phyloP scores from a whole-genome alignment of 31 red algal species.

The Odonthalia washingtoniensis region DNA sequence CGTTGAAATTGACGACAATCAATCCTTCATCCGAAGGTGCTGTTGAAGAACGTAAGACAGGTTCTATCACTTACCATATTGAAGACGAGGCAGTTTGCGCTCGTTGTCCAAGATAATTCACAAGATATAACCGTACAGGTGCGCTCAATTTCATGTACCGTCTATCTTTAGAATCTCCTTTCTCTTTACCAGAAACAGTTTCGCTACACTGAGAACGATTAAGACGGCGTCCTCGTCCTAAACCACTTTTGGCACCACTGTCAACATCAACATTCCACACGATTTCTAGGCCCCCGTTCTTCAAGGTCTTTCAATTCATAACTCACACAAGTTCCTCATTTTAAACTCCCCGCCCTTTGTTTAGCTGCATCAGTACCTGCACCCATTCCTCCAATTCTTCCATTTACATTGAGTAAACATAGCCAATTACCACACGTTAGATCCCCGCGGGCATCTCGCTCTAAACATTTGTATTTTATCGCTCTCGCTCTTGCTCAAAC shows the following conservation, averaged over 20 bases:
- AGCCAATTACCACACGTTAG: slow-evolving; percentile 59
- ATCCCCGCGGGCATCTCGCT: slow-evolving; percentile 54
- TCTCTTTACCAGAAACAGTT: background rate
- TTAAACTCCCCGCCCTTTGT: background rate
- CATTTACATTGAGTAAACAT: slow-evolving; percentile 60
- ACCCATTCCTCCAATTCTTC: slow-evolving; percentile 37
- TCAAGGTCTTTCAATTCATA: slow-evolving; percentile 46
- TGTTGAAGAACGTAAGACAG: slow-evolving; percentile 50
- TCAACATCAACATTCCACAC: background rate
- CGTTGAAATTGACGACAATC: slow-evolving; percentile 54
- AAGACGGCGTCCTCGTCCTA: too few relatives aligned
- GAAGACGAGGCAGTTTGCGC: slow-evolving; percentile 32
- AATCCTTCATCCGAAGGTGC: slow-evolving; percentile 65
- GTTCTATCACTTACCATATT: slow-evolving; percentile 41
- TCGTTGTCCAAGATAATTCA: slow-evolving; percentile 42
- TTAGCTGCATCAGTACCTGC: slow-evolving; percentile 15
- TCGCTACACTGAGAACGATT: too few relatives aligned
- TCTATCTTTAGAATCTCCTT: slow-evolving; percentile 19
- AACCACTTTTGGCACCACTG: background rate
- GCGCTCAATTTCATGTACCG: slow-evolving; percentile 51
- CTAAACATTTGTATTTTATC: slow-evolving; percentile 48
- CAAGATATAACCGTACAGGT: slow-evolving; percentile 59
- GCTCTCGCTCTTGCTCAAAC: too few relatives aligned
- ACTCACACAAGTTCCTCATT: slow-evolving; percentile 29
- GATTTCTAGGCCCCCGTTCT: background rate